Conservation (phyloP, 2,329 filamentous ascomycete species). For the Paracamarosporium sp. region DNA sequence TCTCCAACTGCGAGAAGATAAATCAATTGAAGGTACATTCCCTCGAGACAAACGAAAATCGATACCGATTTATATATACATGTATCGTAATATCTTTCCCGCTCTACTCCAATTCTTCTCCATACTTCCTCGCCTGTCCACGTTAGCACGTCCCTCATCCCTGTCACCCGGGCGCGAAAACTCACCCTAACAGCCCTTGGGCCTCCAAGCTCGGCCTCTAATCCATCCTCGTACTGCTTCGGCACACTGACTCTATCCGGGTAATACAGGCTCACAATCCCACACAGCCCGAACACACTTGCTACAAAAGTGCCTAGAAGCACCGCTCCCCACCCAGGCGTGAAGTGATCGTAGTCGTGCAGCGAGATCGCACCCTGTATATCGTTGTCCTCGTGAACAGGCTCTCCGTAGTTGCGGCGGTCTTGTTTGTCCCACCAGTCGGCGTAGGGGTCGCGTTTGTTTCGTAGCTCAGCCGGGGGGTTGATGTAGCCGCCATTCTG, state of each 20-base stretch:
- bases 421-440: constrained; percentile 99
- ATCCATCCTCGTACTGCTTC: constrained; percentile 54
- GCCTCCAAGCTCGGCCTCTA: constrained; percentile 58
- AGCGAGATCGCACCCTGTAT: constrained; percentile 87
- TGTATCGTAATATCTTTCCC: neutral
- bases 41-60: constrained; percentile 5
- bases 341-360: constrained; percentile 86
- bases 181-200: constrained; percentile 49
- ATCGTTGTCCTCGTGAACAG: constrained; percentile 96
- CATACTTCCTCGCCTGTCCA: constrained; percentile 21
- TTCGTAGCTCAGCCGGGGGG: constrained; percentile 80
- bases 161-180: neutral
- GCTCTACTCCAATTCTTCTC: constrained; percentile 20
- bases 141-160: neutral
- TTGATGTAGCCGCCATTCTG: constrained; percentile 87
- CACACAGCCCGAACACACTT: constrained; percentile 48
- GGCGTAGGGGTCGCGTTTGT: constrained; percentile 89
- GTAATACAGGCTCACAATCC: constrained; percentile 48
- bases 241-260: constrained; percentile 55
- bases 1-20: too few species aligned
- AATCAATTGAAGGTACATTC: neutral
- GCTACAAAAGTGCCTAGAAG: constrained; percentile 53
- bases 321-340: constrained; percentile 74
- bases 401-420: constrained; percentile 94
- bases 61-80: constrained; percentile 9